phyloP scores from a whole-genome alignment of 169 alveolate genomes.

The Babesia bovis region DNA sequence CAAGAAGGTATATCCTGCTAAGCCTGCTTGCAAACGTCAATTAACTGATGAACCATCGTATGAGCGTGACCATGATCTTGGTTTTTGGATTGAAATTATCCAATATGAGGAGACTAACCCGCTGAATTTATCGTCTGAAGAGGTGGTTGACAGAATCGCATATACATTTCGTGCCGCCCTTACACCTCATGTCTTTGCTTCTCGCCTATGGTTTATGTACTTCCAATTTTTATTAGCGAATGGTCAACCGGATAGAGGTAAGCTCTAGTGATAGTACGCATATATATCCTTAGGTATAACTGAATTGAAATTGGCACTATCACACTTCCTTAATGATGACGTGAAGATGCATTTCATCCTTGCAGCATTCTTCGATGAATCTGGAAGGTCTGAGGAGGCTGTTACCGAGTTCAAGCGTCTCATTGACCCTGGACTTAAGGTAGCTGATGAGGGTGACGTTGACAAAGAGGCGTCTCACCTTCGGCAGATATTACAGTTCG shows the following conservation, averaged over 20 bases:
- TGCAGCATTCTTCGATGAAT: slow-evolving; percentile 55
- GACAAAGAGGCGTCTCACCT: slow-evolving; percentile 25
- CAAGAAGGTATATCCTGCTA: slow-evolving; percentile 48
- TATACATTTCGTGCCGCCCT: slow-evolving; percentile 69
- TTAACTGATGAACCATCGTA: slow-evolving; percentile 25
- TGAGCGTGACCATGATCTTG: slow-evolving; percentile 5
- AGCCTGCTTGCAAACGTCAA: slow-evolving; percentile 65
- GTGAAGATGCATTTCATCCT: slow-evolving; percentile 45
- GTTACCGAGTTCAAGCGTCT: slow-evolving; percentile 34
- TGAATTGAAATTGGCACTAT: slow-evolving; percentile 18
- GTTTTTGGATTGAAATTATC: slow-evolving; percentile 70
- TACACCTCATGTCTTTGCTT: slow-evolving; percentile 61
- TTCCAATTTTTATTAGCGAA: slow-evolving; percentile 71
- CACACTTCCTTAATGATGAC: slow-evolving; percentile 31
- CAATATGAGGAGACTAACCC: slow-evolving; percentile 75
- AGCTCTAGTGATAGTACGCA: background rate
- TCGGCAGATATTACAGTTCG: slow-evolving; percentile 45
- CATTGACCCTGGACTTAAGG: slow-evolving; percentile 32
- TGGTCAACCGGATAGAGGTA: slow-evolving; percentile 62
- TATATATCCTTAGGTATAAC: slow-evolving; percentile 15
- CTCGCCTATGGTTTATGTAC: slow-evolving; percentile 72
- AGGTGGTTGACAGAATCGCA: slow-evolving; percentile 63
- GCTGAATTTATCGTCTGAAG: slow-evolving; percentile 37
- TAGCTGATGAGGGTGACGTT: slow-evolving; percentile 13
- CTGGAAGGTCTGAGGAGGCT: slow-evolving; percentile 24